Conservation (phyloP, 108 stramenopile species). For the Conticribra weissflogii region DNA sequence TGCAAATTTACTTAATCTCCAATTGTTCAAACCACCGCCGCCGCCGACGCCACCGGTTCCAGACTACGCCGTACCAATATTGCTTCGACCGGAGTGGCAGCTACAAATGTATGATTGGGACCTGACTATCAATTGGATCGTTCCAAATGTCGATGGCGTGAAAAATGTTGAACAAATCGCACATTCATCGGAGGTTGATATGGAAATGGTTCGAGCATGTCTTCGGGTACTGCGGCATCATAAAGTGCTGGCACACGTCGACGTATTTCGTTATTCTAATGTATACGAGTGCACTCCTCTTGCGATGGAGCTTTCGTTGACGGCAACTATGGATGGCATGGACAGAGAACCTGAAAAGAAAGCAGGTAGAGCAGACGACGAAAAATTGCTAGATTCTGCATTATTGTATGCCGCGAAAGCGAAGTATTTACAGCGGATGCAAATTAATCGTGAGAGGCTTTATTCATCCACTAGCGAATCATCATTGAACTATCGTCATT, state of each 20-base stretch:
- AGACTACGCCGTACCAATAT: constrained; percentile 79
- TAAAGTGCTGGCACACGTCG: constrained; percentile 79
- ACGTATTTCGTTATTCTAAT: constrained; percentile 91
- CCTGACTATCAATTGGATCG: constrained; percentile 87
- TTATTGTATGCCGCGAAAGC: constrained; percentile 34
- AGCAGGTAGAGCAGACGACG: not conserved
- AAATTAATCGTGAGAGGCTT: not conserved
- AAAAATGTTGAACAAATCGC: constrained; percentile 81
- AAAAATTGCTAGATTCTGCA: constrained; percentile 53
- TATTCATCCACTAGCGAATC: not conserved
- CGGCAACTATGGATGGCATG: not conserved
- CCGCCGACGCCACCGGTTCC: constrained; percentile 66
- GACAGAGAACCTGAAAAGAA: not conserved
- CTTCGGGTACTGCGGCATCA: constrained; percentile 85
- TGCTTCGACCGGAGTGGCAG: constrained; percentile 75
- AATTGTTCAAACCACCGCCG: constrained; percentile 75
- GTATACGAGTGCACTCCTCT: constrained; percentile 78
- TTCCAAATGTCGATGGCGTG: constrained; percentile 90
- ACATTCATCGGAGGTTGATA: constrained; percentile 80
- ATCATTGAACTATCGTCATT: constrained; percentile 10
- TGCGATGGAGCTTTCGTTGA: constrained; percentile 51
- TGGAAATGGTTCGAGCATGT: constrained; percentile 86
- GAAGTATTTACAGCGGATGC: constrained; percentile 12
- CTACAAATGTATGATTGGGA: constrained; percentile 89
- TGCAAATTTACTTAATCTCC: constrained; percentile 75